Evolutionary conservation across 106 monocot species (phyloP), one percentile per base, ranked within the genome.

Genomic region (Apostasia shenzhenica): DNA sequence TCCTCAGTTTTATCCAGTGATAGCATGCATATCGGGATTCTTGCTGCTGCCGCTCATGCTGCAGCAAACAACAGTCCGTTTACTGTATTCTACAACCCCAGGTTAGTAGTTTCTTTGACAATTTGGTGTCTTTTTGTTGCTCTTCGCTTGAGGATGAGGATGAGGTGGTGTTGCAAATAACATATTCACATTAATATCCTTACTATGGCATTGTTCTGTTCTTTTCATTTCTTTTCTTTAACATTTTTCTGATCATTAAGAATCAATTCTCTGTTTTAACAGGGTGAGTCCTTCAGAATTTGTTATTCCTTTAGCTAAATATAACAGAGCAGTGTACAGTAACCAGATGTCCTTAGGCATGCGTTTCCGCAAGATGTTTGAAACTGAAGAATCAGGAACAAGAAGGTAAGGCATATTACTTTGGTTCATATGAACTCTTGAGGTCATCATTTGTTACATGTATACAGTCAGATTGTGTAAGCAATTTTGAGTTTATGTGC

Each of bases 281-380:
- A 90, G 90, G 74, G 86, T 86, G 11, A 90, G 90, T 63, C 90
- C 90, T 45, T 79, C 90, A 48, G 90, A 86, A 55, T 90, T 90
- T 79, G 90, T 90, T 12, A 70, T 90, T 77, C 90, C 90, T 56
- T 75, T 90, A 67, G 90, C 86, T 14, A 90, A 86, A 79, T 90
- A 90, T 68, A 78, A 90, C 68, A 86, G 76, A 50, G 81, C 86
- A 74, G 67, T 90, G 13, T 90, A 86, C 57, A 56, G 81, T 50
- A 86, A 83, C 59, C 83, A 90, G 47, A 57, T 90, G 67, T 83
- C 90, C 14, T 65, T 86, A 45, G 90, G 90, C 60, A 90, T 90
- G 90, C 86, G 90, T 7, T 90, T 90, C 67, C 72, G 90, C n/a
- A 90, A 86, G 90, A 73, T 79, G 79, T 90, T 90, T 61, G 90